Evolutionary conservation across 108 stramenopile genomes (phyloP).

Genomic region (Chaetoceros tenuissimus): DNA sequence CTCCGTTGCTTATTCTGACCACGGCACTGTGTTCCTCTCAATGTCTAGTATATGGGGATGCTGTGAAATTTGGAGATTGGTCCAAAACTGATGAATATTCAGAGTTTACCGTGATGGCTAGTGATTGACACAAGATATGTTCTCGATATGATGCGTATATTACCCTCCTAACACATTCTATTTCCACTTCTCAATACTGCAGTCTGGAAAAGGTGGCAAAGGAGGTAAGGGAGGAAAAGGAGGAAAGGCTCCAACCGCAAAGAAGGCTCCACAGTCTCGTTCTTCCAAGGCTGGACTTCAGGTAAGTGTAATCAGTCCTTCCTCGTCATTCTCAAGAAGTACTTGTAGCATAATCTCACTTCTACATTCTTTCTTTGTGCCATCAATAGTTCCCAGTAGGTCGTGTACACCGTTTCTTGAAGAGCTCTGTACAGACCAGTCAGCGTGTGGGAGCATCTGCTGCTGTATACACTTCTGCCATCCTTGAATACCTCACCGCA

Average conservation of each 20-base stretch:
- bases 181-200: not conserved
- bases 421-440: conserved; percentile 86
- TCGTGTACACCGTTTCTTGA: conserved; percentile 98
- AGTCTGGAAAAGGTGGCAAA: conserved; percentile 95
- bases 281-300: conserved; percentile 95
- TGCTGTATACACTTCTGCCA: conserved; percentile 99
- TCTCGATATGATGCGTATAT: not conserved
- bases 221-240: conserved; percentile 99
- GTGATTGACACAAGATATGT: not conserved
- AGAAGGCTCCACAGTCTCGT: conserved; percentile 97
- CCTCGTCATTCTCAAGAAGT: not conserved
- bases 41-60: not conserved
- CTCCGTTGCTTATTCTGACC: not conserved
- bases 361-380: not conserved
- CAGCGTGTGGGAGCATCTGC: conserved; percentile 99
- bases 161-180: not conserved
- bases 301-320: conserved; percentile 14
- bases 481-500: conserved; percentile 98
- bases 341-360: conserved; percentile 1
- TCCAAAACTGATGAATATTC: not conserved
- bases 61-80: not conserved
- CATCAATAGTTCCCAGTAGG: conserved; percentile 91
- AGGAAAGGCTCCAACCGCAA: conserved; percentile 95
- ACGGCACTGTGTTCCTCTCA: not conserved
- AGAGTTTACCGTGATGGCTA: not conserved